Base-by-base conservation (phyloP, 352 stramenopile species). In the Globisporangium splendens region DNA sequence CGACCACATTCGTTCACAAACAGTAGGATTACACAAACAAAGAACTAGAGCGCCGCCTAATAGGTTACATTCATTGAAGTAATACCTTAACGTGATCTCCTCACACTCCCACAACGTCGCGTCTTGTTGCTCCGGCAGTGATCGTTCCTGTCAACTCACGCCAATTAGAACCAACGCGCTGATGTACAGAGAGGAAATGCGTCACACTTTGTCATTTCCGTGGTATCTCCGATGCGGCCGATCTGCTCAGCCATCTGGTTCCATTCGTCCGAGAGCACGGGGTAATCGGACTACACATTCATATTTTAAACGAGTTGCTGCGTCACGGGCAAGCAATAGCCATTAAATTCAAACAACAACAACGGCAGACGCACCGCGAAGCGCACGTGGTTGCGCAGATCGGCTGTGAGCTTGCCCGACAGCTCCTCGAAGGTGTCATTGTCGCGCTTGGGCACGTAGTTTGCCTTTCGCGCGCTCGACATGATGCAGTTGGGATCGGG, bases 81-180 rank as follows among this genome's bases (percentile, higher is more conserved):
- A 60, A n/a, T 59, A 93, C 86, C 85, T 66, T 18, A 93, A 62
- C 0, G 84, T 84, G 31, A 93, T 73, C 58, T 96, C 89, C 68
- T 97, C 89, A 46, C 86, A 91, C 62, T 97, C 89, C 89, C 89
- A 97, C 8, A 97, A 64, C 22, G 89, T 97, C 28, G 83, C 83
- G 54, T 93, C 86, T 24, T 89, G 85, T 33, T 88, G 75, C 63
- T 96, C 96, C 3, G 77, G 79, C 21, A 96, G 63, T 44, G 80
- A 70, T 13, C 87, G 69, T 62, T 96, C 89, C 70, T 89, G 47
- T 24, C 48, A 57, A 47, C 3, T 50, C 18, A 50, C 10, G 38
- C 0, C 8, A 33, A 18, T 24, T 21, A 42, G 15, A 8, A 44
- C 15, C 22, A 39, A 13, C 41, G 33, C 21, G 41, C 11, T 24